These are phyloP conservation scores for Candida glaebosa DNA, from an alignment of 805 yeast species.

Conservation along the genomic window DNA sequence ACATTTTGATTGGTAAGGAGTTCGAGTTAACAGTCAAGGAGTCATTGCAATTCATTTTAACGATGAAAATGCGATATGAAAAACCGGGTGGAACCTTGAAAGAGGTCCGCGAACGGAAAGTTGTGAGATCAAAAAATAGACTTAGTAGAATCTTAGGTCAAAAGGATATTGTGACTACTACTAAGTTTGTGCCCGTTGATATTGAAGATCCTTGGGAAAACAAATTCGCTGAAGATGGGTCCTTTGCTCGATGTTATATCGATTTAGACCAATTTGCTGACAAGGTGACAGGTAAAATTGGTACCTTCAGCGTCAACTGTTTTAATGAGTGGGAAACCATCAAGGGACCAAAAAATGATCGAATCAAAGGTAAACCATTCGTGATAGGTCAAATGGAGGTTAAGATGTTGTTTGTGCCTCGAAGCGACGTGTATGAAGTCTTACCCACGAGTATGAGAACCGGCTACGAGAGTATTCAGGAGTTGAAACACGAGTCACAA, in stretches of 20 bases:
- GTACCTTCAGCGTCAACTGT: constrained; percentile 54
- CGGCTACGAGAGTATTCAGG: constrained; percentile 33
- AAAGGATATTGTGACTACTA: constrained; percentile 46
- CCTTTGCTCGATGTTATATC: constrained; percentile 77
- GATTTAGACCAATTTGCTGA: constrained; percentile 57
- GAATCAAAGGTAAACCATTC: constrained; percentile 45
- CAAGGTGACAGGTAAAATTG: constrained; percentile 51
- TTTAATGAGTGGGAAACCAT: constrained; percentile 77
- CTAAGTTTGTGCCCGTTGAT: constrained; percentile 50
- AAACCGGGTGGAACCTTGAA: constrained; percentile 47
- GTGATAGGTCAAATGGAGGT: constrained; percentile 64
- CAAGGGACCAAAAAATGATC: constrained; percentile 22
- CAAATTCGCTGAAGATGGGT: constrained; percentile 78
- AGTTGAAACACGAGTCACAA: constrained; percentile 24
- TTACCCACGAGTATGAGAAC: constrained; percentile 68
- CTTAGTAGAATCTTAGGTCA: constrained; percentile 47
- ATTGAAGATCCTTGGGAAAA: constrained; percentile 59
- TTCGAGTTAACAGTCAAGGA: constrained; percentile 70
- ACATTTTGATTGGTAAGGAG: constrained; percentile 58
- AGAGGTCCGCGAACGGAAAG: constrained; percentile 59
- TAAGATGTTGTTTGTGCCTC: constrained; percentile 66
- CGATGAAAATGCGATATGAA: constrained; percentile 64
- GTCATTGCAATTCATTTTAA: constrained; percentile 60
- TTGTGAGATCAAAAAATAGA: constrained; percentile 42
- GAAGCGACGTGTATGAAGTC: constrained; percentile 55